phyloP scores from a whole-genome alignment of 495 filamentous ascomycete genomes.

The Penicillium antarcticum region DNA sequence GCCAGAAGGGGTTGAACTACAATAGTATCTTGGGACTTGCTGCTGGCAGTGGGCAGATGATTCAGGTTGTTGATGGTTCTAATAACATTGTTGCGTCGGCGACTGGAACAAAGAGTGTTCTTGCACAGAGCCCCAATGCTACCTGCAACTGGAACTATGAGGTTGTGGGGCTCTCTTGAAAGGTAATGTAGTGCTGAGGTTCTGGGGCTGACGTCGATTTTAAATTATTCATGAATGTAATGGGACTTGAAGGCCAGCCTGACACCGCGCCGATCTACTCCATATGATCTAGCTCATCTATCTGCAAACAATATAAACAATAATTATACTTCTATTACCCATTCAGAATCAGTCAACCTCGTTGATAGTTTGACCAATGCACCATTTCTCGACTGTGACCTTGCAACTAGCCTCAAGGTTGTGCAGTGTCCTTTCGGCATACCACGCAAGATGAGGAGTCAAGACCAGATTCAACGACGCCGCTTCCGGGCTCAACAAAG shows the following conservation, averaged over 20 bases:
- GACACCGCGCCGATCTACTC: not conserved
- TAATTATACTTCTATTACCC: not conserved
- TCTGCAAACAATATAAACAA: not conserved
- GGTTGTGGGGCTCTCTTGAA: too few species aligned
- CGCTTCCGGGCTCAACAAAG: conserved; percentile 14
- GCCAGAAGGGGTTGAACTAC: conserved; percentile 8
- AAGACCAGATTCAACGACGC: conserved; percentile 33
- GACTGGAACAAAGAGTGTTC: conserved; percentile 7
- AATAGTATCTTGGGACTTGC: not conserved
- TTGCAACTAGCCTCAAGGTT: conserved; percentile 29
- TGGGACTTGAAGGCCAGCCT: too few species aligned
- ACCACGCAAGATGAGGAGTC: conserved; percentile 42
- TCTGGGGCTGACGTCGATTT: too few species aligned
- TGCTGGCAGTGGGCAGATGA: not conserved
- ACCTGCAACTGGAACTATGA: conserved; percentile 8
- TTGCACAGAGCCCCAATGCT: not conserved
- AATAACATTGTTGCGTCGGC: conserved; percentile 3
- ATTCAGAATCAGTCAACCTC: not conserved
- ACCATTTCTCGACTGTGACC: conserved; percentile 23
- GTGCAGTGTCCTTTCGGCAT: conserved; percentile 29
- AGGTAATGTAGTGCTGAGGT: too few species aligned
- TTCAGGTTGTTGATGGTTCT: not conserved
- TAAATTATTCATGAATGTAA: too few species aligned
- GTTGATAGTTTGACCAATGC: conserved; percentile 10
- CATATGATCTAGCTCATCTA: not conserved